A percentile compares a stretch with the other conserved stretches of the same genome.
These are phyloP conservation scores for Xylariaceae sp. DNA, from an alignment of 2,329 filamentous ascomycete species.

Conservation along the genomic window DNA sequence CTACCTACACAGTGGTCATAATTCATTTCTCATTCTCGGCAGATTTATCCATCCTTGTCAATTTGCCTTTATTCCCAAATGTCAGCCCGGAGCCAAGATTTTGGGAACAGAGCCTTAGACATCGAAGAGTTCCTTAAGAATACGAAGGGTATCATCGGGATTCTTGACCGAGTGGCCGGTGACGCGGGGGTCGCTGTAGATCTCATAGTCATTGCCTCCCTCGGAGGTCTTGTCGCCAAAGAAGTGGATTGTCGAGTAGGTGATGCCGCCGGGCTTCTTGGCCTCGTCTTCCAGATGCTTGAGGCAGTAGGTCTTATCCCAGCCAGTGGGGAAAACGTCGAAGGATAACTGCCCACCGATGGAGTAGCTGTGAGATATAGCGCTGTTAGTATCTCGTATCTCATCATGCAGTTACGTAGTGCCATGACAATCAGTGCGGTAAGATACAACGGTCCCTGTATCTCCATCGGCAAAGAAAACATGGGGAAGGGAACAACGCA, in stretches of 20 bases:
- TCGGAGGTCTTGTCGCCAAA: constrained; percentile 93
- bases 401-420: constrained; percentile 1
- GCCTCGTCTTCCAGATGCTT: constrained; percentile 81
- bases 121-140: constrained; percentile 78
- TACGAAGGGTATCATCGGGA: constrained; percentile 77
- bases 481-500: constrained; percentile 45
- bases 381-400: not conserved
- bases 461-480: not conserved
- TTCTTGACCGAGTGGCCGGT: constrained; percentile 79
- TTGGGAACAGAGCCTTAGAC: constrained; percentile 41
- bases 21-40: too few relatives aligned
- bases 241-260: constrained; percentile 91
- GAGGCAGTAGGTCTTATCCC: constrained; percentile 99
- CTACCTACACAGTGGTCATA: too few relatives aligned
- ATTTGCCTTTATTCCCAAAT: too few relatives aligned
- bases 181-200: constrained; percentile 78
- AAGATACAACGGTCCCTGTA: too few relatives aligned
- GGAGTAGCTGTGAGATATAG: constrained; percentile 61
- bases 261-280: constrained; percentile 63
- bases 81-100: not conserved
- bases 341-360: constrained; percentile 98
- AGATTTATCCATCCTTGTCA: too few relatives aligned
- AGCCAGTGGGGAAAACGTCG: constrained; percentile 93
- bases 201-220: constrained; percentile 95
- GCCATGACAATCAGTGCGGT: not conserved